Evolutionary conservation across 1,284 basidiomycete species (phyloP).

Genomic region (Veloporphyrellus conicus): DNA sequence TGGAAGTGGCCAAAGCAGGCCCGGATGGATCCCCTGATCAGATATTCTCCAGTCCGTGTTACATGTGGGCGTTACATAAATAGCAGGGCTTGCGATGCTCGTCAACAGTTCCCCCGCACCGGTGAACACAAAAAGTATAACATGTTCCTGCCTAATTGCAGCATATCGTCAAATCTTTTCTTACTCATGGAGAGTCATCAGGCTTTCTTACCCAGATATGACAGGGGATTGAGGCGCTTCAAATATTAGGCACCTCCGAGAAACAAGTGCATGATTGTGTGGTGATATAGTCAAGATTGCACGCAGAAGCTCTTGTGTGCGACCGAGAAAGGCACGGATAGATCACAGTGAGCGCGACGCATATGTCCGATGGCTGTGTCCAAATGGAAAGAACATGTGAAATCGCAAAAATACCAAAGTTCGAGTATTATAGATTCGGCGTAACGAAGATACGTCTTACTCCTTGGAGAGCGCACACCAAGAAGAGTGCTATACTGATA

Average conservation of each 20-base stretch:
- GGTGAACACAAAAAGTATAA: constrained; percentile 3
- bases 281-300: constrained; percentile 2
- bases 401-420: constrained; percentile 5
- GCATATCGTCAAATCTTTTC: constrained; percentile 2
- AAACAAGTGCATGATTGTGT: neutral
- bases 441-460: constrained; percentile 3
- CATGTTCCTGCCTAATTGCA: neutral
- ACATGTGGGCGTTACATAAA: constrained; percentile 14
- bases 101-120: neutral
- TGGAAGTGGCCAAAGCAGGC: neutral
- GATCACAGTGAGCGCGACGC: neutral
- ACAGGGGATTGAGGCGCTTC: neutral
- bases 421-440: constrained; percentile 5
- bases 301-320: neutral
- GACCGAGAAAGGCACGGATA: constrained; percentile 1
- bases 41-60: constrained; percentile 2
- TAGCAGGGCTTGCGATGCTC: constrained; percentile 7
- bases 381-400: neutral
- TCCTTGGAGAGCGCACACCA: constrained; percentile 3
- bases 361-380: neutral
- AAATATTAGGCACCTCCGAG: neutral
- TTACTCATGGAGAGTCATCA: constrained; percentile 4
- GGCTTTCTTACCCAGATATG: constrained; percentile 6
- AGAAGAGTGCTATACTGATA: constrained; percentile 8
- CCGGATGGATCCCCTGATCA: constrained; percentile 1